Evolutionary conservation across 306 rosid genomes (phyloP).

Genomic region (Dalbergia oliveri): DNA sequence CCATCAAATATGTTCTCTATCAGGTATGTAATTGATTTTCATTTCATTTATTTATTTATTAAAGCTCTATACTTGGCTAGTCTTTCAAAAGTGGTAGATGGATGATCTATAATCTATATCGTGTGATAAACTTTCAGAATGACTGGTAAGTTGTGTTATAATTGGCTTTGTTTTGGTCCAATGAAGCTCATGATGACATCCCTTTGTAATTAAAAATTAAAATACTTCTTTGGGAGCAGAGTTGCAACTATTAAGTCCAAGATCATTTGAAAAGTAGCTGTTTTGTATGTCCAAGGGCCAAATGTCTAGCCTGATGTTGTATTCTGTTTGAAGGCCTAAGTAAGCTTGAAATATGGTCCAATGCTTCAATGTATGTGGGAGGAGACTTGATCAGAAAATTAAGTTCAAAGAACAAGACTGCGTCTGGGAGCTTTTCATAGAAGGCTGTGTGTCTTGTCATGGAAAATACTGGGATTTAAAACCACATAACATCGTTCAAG

Average conservation of each 20-base stretch:
- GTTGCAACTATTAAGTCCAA: constrained; percentile 18
- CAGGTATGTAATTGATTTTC: constrained; percentile 55
- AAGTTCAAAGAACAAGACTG: not conserved
- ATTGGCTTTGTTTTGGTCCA: constrained; percentile 14
- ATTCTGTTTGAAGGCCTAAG: not conserved
- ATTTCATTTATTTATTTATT: not conserved
- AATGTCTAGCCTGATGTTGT: not conserved
- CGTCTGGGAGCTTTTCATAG: not conserved
- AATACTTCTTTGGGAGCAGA: not conserved
- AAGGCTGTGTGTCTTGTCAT: no score
- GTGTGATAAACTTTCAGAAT: constrained; percentile 2
- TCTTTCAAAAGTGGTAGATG: not conserved
- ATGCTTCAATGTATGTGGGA: not conserved
- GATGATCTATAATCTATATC: not conserved
- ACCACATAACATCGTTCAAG: not conserved
- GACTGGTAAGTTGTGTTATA: not conserved
- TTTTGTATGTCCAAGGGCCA: constrained; percentile 6
- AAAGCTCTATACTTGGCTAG: constrained; percentile 23
- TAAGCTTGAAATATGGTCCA: not conserved
- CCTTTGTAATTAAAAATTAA: not conserved
- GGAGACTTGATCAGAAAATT: not conserved
- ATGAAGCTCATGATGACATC: not conserved
- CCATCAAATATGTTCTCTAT: constrained; percentile 88
- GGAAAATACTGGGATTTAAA: not conserved
- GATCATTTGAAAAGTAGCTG: constrained; percentile 14